Conservation (phyloP, 345 rosid species). For the Hypericum perforatum region DNA sequence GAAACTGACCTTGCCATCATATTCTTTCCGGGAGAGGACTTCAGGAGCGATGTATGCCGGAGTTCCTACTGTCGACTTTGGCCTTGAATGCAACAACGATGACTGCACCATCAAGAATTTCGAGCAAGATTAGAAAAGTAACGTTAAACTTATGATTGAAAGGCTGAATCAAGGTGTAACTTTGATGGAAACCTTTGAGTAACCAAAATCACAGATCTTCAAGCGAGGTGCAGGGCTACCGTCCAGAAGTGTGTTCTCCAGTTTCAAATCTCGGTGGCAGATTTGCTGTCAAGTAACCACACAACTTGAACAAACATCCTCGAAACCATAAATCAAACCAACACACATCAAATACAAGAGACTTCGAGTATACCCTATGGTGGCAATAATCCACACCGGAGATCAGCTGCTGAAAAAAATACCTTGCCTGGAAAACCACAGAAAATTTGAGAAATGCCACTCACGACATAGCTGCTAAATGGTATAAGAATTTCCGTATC, state of each 20-base stretch:
- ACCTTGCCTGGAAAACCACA: constrained; percentile 7
- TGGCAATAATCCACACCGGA: constrained; percentile 9
- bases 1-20: constrained; percentile 2
- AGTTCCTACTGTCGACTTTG: constrained; percentile 8
- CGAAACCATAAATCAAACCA: neutral
- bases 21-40: constrained; percentile 7
- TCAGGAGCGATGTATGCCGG: constrained; percentile 9
- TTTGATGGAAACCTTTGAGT: constrained; percentile 2
- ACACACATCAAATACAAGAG: neutral
- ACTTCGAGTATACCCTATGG: neutral
- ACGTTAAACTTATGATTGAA: neutral
- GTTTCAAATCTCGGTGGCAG: constrained; percentile 11
- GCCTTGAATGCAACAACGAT: constrained; percentile 12
- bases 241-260: constrained; percentile 7
- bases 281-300: constrained; percentile 5
- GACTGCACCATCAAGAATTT: neutral
- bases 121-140: neutral
- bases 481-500: no score
- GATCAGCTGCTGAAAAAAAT: constrained; percentile 10
- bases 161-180: neutral
- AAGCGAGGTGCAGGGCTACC: constrained; percentile 9
- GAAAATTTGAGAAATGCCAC: neutral
- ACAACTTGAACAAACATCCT: no score
- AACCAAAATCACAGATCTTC: constrained; percentile 9
- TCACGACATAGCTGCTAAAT: no score